Percentiles rank a stretch among this genome's conserved stretches.
Conservation (phyloP, 2,329 filamentous ascomycete species). For the Aureobasidium sp. region DNA sequence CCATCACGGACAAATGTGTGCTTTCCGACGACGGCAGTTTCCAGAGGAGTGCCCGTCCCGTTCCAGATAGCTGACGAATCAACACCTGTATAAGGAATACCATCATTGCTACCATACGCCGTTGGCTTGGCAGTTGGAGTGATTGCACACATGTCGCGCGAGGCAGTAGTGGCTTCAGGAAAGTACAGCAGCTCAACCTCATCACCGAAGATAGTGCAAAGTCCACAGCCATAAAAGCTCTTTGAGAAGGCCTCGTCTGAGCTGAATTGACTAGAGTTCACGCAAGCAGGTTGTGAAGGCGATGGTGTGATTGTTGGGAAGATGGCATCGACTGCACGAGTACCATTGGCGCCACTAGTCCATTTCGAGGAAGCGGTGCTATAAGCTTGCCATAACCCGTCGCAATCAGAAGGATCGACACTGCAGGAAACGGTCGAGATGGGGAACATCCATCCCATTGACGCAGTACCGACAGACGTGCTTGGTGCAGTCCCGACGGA, state of each 20-base stretch:
- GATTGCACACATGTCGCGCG: constrained; percentile 24
- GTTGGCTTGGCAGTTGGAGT: constrained; percentile 22
- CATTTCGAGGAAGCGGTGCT: constrained; percentile 17
- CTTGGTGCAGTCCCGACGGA: constrained; percentile 15
- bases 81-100: constrained; percentile 21
- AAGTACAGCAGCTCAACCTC: constrained; percentile 26
- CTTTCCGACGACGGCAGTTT: constrained; percentile 18
- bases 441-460: constrained; percentile 15
- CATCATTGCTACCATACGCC: constrained; percentile 18
- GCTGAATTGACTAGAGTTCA: constrained; percentile 17
- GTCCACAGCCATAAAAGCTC: constrained; percentile 22
- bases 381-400: constrained; percentile 23
- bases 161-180: constrained; percentile 20
- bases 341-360: constrained; percentile 11
- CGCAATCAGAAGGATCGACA: constrained; percentile 23
- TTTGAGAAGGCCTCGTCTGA: constrained; percentile 14
- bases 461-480: constrained; percentile 14
- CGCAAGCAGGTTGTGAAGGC: constrained; percentile 21
- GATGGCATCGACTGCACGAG: background rate
- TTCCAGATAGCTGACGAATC: constrained; percentile 18
- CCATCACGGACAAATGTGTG: constrained; percentile 23
- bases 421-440: constrained; percentile 20
- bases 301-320: constrained; percentile 17
- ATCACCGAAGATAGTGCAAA: constrained; percentile 26
- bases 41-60: background rate